Evolutionary conservation across 1,139 yeast species (phyloP).

Genomic region (Candida dubliniensis): DNA sequence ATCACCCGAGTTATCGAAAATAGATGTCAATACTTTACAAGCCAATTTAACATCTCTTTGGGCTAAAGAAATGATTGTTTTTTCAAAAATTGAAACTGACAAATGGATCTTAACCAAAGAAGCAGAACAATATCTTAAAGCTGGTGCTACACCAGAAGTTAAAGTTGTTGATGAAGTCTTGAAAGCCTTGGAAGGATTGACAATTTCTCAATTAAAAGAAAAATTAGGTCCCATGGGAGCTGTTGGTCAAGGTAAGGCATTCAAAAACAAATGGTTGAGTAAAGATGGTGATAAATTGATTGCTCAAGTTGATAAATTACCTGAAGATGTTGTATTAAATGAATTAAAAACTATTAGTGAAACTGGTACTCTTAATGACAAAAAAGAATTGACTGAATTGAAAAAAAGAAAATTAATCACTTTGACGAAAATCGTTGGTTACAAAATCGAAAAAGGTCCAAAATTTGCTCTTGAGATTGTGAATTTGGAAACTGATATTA

Average conservation of each 20-base stretch:
- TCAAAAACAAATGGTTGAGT: constrained; percentile 94
- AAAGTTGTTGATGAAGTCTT: constrained; percentile 77
- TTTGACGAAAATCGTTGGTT: constrained; percentile 74
- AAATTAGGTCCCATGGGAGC: constrained; percentile 82
- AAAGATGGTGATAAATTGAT: constrained; percentile 83
- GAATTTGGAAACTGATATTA: constrained; percentile 87
- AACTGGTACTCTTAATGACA: constrained; percentile 58
- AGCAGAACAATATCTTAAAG: constrained; percentile 71
- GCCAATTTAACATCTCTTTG: constrained; percentile 85
- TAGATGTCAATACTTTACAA: constrained; percentile 44
- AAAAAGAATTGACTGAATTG: constrained; percentile 76
- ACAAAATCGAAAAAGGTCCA: constrained; percentile 73
- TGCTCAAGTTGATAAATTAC: constrained; percentile 51
- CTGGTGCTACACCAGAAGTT: constrained; percentile 85
- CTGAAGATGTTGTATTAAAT: constrained; percentile 66
- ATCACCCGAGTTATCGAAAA: constrained; percentile 44
- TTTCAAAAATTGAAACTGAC: constrained; percentile 73
- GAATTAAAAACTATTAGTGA: constrained; percentile 59
- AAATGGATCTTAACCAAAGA: constrained; percentile 76
- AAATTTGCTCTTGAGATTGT: constrained; percentile 81
- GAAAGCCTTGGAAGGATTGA: constrained; percentile 73
- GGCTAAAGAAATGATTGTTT: constrained; percentile 80
- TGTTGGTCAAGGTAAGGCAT: constrained; percentile 97
- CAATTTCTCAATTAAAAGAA: constrained; percentile 75
- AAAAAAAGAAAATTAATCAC: constrained; percentile 88